A percentile compares a stretch with the other conserved stretches of the same genome.
These are phyloP conservation scores for Arthroderma uncinatum DNA, from an alignment of 2,329 filamentous ascomycete genomes.

Conservation along the genomic window DNA sequence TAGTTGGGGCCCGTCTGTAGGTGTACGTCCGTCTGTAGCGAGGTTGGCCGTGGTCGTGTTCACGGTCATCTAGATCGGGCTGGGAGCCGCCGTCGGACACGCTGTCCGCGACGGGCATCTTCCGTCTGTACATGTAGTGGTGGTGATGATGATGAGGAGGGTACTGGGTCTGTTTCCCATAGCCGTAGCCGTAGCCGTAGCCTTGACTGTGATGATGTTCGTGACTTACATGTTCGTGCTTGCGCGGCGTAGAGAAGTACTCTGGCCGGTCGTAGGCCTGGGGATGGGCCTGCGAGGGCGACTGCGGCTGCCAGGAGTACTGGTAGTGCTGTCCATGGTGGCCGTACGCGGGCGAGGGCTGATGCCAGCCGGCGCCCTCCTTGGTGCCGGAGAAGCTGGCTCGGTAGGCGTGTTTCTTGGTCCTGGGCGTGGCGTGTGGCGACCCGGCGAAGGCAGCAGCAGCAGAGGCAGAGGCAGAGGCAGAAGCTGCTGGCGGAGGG, in stretches of 20 bases:
- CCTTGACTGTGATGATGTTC: slow-evolving; percentile 33
- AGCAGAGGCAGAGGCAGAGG: background rate
- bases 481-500: slow-evolving; percentile 31
- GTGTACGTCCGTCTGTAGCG: slow-evolving; percentile 10
- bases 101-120: background rate
- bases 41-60: slow-evolving; percentile 24
- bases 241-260: slow-evolving; percentile 43
- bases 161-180: slow-evolving; percentile 16
- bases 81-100: background rate
- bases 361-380: slow-evolving; percentile 36
- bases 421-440: slow-evolving; percentile 33
- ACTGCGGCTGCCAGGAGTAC: slow-evolving; percentile 20
- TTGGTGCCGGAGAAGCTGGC: slow-evolving; percentile 43
- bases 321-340: background rate
- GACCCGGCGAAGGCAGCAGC: slow-evolving; percentile 24
- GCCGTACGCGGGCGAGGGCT: slow-evolving; percentile 14
- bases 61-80: slow-evolving; percentile 21
- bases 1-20: slow-evolving; percentile 15
- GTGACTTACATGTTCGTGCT: slow-evolving; percentile 58
- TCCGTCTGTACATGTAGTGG: slow-evolving; percentile 23
- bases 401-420: slow-evolving; percentile 45
- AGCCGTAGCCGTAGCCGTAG: background rate
- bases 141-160: slow-evolving; percentile 24
- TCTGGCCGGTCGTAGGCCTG: slow-evolving; percentile 33
- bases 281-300: too few relatives aligned